Percentiles rank a stretch among this genome's conserved stretches.
Conservation (phyloP, 768 basidiomycete genomes). For the Dacryopinax primogenitus region DNA sequence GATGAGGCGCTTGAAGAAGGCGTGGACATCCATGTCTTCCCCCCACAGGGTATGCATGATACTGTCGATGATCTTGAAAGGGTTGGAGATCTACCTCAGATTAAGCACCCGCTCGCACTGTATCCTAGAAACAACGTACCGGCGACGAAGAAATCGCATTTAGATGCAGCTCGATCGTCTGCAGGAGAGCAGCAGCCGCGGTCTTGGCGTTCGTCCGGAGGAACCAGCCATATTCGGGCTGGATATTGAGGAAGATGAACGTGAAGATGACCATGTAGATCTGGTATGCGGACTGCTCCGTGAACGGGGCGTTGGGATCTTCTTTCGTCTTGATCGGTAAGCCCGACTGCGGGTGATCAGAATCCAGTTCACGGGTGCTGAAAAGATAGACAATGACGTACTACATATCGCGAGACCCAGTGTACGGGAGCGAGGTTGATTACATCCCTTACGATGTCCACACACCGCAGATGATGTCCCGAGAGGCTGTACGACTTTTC, state of each 20-base stretch:
- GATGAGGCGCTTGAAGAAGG: conserved; percentile 45
- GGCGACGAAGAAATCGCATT: conserved; percentile 31
- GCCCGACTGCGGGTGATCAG: conserved; percentile 40
- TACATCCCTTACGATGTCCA: conserved; percentile 57
- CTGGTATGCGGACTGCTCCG: conserved; percentile 46
- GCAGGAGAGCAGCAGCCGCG: conserved; percentile 42
- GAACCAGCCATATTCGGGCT: conserved; percentile 45
- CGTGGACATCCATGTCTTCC: conserved; percentile 30
- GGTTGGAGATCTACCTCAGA: background rate
- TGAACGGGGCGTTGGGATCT: conserved; percentile 45
- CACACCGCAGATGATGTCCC: conserved; percentile 23
- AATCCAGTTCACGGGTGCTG: background rate
- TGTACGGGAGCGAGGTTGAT: conserved; percentile 48
- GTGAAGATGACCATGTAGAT: conserved; percentile 61
- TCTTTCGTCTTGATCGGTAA: conserved; percentile 52
- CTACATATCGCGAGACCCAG: conserved; percentile 57
- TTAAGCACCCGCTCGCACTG: background rate
- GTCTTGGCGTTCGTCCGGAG: conserved; percentile 39
- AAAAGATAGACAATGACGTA: conserved; percentile 27
- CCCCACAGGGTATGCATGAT: background rate
- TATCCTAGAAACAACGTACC: conserved; percentile 26
- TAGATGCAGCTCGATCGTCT: conserved; percentile 44
- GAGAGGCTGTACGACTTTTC: conserved; percentile 28
- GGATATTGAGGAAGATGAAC: conserved; percentile 63
- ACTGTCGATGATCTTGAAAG: conserved; percentile 7